Evolutionary conservation across 164 flowering plant species (phyloP).

Genomic region (Nelumbo lutea): DNA sequence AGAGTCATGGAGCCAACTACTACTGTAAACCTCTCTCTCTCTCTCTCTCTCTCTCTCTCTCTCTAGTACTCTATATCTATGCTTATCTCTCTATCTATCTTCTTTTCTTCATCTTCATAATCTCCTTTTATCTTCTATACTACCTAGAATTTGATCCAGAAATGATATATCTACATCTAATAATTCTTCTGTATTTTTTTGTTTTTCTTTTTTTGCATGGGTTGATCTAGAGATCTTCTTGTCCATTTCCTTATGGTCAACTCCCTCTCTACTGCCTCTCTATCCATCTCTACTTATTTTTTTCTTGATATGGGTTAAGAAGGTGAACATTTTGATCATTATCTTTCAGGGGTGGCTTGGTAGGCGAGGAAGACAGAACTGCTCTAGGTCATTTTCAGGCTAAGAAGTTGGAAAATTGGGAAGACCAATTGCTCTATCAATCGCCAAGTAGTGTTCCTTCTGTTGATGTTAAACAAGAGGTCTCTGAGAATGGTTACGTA

Average conservation of each 20-base stretch:
- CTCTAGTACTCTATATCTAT: neutral
- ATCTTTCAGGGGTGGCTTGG: conserved; percentile 51
- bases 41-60: conserved; percentile 13
- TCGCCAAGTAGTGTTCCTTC: conserved; percentile 19
- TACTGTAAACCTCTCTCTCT: conserved; percentile 36
- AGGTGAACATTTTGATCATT: neutral
- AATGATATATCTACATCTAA: too few relatives aligned
- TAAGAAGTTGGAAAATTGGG: conserved; percentile 63
- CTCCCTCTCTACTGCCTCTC: too few relatives aligned
- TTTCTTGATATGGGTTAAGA: neutral
- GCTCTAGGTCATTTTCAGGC: conserved; percentile 30
- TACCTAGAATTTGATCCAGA: neutral
- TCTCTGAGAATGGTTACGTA: conserved; percentile 22
- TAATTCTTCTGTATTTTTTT: too few relatives aligned
- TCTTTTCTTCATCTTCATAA: neutral
- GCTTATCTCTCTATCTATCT: neutral
- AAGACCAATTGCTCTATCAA: conserved; percentile 41
- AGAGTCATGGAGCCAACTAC: conserved; percentile 84
- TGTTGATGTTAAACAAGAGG: conserved; percentile 59
- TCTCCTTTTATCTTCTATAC: neutral
- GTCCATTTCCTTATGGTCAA: too few relatives aligned
- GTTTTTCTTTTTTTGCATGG: too few relatives aligned
- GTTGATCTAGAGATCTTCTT: too few relatives aligned
- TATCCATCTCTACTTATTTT: neutral
- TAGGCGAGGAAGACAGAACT: conserved; percentile 44